Percentiles rank a stretch among this genome's conserved stretches.
Evolutionary conservation across 202 grass and related monocot species (phyloP).

Genomic region (Zoysia matrella): DNA sequence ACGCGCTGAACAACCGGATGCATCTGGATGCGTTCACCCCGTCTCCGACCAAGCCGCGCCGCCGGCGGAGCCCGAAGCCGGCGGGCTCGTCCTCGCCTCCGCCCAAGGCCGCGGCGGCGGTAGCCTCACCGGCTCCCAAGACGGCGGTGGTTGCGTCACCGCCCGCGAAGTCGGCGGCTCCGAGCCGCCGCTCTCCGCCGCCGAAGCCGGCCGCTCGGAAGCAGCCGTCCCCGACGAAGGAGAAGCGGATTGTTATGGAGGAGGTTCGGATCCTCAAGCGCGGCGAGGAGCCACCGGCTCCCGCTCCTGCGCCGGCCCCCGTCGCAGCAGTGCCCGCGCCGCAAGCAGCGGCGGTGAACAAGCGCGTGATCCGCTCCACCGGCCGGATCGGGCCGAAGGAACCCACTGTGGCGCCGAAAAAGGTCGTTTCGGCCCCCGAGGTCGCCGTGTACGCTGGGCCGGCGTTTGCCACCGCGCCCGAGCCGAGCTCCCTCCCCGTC

Average conservation of each 20-base stretch:
- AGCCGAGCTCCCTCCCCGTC: slow-evolving; percentile 64
- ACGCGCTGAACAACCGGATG: slow-evolving; percentile 43
- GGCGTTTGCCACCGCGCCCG: slow-evolving; percentile 51
- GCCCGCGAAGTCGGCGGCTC: background rate
- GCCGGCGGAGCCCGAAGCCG: slow-evolving; percentile 32
- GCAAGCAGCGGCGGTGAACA: background rate
- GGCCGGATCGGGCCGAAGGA: slow-evolving; percentile 22
- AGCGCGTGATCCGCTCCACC: background rate
- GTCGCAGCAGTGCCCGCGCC: background rate
- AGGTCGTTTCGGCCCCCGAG: background rate
- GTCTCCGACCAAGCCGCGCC: slow-evolving; percentile 32
- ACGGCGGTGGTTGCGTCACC: background rate
- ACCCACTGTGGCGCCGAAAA: slow-evolving; percentile 1
- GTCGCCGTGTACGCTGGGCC: slow-evolving; percentile 40
- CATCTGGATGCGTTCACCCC: slow-evolving; percentile 53
- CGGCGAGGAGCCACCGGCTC: slow-evolving; percentile 50
- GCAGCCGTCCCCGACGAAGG: slow-evolving; percentile 50
- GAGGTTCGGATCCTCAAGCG: slow-evolving; percentile 76
- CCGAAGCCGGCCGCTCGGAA: background rate
- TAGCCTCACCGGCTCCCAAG: background rate
- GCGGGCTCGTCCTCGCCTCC: background rate
- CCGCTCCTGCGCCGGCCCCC: background rate
- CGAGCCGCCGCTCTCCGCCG: slow-evolving; percentile 1
- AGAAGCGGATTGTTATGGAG: slow-evolving; percentile 48
- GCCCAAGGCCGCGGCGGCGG: background rate